Evolutionary conservation across 163 green algal genomes (phyloP), one percentile per base, ranked within the genome.

Genomic region (Scenedesmus sp.): DNA sequence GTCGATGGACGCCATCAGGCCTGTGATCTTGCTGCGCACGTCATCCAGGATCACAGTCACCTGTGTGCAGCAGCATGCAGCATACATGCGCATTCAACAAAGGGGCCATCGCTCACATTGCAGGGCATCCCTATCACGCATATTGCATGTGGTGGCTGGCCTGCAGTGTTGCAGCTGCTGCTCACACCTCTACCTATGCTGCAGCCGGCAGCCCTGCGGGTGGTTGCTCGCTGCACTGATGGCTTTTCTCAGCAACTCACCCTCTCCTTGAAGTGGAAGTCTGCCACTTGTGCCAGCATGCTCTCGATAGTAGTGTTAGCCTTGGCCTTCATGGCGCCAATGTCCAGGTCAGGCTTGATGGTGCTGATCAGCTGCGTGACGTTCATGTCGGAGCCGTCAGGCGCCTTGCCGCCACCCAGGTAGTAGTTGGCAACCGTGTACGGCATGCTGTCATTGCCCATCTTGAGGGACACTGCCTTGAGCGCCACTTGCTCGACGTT

Each of bases 401-500:
- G 26, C 5, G 59, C 20, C 34, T 62, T 88, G n/a, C 88, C 88
- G 13, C 26, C 76, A 4, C 16, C 60, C 76, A 92, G 66, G 81
- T 89, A 92, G 88, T 79, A 92, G 62, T 79, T 34, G 46, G 88
- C 62, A 4, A 85, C 54, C 3, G 55, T 73, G 54, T 15, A 62
- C 3, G 64, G 9, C n/a, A 70, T 84, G 46, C 52, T 66, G 60
- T 59, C 15, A 20, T 70, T 70, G 2, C 81, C 82, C 54, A 20
- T 57, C 62, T 73, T 59, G 9, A 89, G 46, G 0, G 46, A 60
- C 4, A 73, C 81, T 46, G 88, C 88, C 54, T 77, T 84, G 20
- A 89, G 6, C 10, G 64, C 81, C 12, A 92, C 15, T 2, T n/a
- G 4, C n/a, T 92, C 88, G 0, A 88, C 18, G n/a, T 92, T 92